phyloP scores from a whole-genome alignment of 331 rosid species.

The Rosa hybrid region DNA sequence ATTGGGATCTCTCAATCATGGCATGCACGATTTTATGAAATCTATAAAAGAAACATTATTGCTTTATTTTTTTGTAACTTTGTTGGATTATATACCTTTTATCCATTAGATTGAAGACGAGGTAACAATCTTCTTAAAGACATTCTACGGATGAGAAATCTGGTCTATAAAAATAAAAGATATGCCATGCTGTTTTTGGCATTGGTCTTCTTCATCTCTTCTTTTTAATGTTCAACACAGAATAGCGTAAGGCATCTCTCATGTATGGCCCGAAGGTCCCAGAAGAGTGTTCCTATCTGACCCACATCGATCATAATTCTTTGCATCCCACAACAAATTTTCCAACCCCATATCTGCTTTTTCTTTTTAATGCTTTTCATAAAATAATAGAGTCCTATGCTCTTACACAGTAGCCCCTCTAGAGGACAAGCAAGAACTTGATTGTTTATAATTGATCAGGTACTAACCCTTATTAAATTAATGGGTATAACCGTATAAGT shows the following conservation, averaged over 20 bases:
- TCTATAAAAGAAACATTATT: not conserved
- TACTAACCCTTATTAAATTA: not conserved
- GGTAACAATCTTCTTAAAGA: conserved; percentile 15
- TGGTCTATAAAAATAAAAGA: conserved; percentile 2
- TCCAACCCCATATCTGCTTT: not conserved
- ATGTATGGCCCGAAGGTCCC: not conserved
- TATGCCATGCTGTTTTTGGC: conserved; percentile 8
- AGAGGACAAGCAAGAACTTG: not conserved
- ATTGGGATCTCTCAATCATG: conserved; percentile 42
- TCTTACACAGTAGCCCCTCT: not conserved
- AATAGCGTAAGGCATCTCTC: not conserved
- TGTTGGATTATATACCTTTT: not conserved
- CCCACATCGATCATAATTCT: not conserved
- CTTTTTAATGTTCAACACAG: not conserved
- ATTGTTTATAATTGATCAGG: not conserved
- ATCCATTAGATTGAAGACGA: not conserved
- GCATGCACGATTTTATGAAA: conserved; percentile 56
- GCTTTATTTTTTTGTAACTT: not conserved
- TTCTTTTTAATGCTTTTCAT: not conserved
- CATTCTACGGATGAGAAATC: conserved; percentile 12
- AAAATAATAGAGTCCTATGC: not conserved
- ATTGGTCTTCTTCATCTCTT: not conserved
- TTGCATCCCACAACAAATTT: not conserved
- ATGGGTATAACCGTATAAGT: too few relatives aligned
- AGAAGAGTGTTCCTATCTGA: not conserved